Percentiles rank a stretch among this genome's conserved stretches.
phyloP scores from a whole-genome alignment of 345 rosid species.

The Eucalyptus brandiana region DNA sequence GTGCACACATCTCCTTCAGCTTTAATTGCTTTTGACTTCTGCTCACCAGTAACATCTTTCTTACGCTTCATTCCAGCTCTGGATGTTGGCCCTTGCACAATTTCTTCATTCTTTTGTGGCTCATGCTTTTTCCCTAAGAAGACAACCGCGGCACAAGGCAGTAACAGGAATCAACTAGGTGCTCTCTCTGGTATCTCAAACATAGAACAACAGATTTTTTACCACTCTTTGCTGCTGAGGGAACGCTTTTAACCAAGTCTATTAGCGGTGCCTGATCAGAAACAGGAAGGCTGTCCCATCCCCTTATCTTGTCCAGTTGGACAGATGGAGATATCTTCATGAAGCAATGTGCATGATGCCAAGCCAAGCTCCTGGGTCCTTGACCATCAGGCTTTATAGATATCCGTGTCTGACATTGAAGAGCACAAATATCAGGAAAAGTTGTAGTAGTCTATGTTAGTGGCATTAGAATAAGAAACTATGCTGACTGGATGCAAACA shows the following conservation, averaged over 20 bases:
- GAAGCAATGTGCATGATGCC: conserved; percentile 89
- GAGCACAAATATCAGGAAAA: not conserved
- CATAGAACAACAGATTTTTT: not conserved
- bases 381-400: conserved; percentile 64
- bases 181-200: not conserved
- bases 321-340: conserved; percentile 38
- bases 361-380: conserved; percentile 53
- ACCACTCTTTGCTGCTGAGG: conserved; percentile 37
- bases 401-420: conserved; percentile 48
- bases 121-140: conserved; percentile 13
- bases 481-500: not conserved
- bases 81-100: conserved; percentile 10
- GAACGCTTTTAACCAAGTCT: conserved; percentile 34
- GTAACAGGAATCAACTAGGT: not conserved
- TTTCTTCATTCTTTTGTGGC: conserved; percentile 11
- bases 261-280: conserved; percentile 48
- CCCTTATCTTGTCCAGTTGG: conserved; percentile 53
- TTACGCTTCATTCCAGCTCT: conserved; percentile 52
- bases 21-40: conserved; percentile 48
- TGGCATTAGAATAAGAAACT: not conserved
- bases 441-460: not conserved
- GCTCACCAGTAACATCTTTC: conserved; percentile 23
- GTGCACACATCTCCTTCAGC: conserved; percentile 26
- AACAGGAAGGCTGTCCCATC: conserved; percentile 62
- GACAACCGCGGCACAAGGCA: not conserved